Base-by-base conservation (phyloP, 106 monocot genomes). In the Gastrodia elata region DNA sequence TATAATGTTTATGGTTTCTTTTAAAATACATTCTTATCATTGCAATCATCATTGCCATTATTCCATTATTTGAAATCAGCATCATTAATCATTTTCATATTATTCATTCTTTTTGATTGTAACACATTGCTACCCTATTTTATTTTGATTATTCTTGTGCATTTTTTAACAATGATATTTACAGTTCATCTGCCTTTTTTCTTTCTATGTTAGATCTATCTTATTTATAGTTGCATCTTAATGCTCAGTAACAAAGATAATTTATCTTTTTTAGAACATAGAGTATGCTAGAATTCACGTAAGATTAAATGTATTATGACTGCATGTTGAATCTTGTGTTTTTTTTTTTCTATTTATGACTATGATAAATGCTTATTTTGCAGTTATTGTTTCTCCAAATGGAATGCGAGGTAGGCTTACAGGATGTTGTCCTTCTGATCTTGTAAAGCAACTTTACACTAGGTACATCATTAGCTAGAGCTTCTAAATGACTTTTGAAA, bases 371-470 rank as follows among this genome's bases (percentile, higher is more conserved):
- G 27, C 38, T 71, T 72, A 39, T 83, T 61, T 61, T 74, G 68
- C 92, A 97, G 96, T 90, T 79, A 84, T 92, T 80, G 84, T 90
- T 82, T 84, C 92, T 71, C 88, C 92, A 32, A 90, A 84, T 88
- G 96, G 96, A 73, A 88, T 97, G 90, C 80, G 78, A 33, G 96
- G 96, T 39, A 87, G 87, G 73, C 82, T 97, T 71, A 83, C 81
- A 68, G 96, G 96, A 57, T 86, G 87, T 68, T 88, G 87, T 57
- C 92, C 96, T n/a, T 79, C 78, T 83, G 96, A 93, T 77, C 86
- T 97, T 75, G 92, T 97, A 40, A 97, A 90, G 42, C 87, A 97
- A 84, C 86, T 86, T 2, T 97, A 92, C 76, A 65, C 71, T 55
- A 90, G 90, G 96, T 97, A 90, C 2, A 74, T 41, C 39, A 56